Evolutionary conservation across 768 basidiomycete species (phyloP).

Genomic region (Lactarius pseudohatsudake): DNA sequence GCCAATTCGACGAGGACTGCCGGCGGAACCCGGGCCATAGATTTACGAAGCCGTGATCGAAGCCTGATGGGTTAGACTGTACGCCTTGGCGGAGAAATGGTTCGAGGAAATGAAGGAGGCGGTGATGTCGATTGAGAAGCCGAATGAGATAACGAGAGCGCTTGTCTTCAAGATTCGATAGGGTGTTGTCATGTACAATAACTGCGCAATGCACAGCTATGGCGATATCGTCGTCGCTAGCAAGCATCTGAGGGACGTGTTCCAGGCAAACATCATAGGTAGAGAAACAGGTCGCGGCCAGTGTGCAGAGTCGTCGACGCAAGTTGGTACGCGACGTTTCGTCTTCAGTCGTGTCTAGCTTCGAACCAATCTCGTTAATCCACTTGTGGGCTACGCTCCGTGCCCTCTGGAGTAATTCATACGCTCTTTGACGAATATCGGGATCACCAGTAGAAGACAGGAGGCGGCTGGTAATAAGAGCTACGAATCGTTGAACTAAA

Average conservation of each 20-base stretch:
- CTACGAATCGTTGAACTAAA: too few species aligned
- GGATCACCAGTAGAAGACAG: too few species aligned
- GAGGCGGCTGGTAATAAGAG: too few species aligned
- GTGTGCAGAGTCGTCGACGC: neutral
- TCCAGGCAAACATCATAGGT: neutral
- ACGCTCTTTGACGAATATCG: neutral
- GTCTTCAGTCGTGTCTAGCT: neutral
- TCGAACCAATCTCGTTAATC: neutral
- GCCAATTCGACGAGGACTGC: neutral
- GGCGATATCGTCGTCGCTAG: neutral
- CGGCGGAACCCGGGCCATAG: neutral
- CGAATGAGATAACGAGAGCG: neutral
- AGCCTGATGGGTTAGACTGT: neutral
- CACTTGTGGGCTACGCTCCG: slow-evolving; percentile 2
- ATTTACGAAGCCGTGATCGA: neutral
- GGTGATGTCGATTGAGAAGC: neutral
- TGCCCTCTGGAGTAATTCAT: neutral
- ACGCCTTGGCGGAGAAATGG: neutral
- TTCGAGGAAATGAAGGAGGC: slow-evolving; percentile 5
- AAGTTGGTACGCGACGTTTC: neutral
- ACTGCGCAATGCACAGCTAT: slow-evolving; percentile 10
- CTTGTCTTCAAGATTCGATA: neutral
- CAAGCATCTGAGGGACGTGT: neutral
- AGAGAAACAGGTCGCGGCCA: slow-evolving; percentile 13
- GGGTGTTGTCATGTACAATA: neutral